Percentiles rank a stretch among this genome's conserved stretches.
phyloP scores from a whole-genome alignment of 2,329 filamentous ascomycete species.

The Sclerotinia minor region DNA sequence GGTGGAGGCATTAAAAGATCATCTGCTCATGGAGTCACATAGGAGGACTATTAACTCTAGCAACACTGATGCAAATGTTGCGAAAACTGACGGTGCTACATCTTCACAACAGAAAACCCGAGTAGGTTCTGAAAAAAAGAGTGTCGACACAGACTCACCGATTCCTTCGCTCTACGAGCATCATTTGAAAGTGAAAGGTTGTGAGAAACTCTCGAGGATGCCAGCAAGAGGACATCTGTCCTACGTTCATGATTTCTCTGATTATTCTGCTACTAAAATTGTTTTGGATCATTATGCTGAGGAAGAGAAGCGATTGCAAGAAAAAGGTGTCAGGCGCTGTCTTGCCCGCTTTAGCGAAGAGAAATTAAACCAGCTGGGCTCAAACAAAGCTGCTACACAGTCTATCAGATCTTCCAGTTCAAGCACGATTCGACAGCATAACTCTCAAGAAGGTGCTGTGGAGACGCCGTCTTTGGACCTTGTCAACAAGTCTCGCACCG shows the following conservation, averaged over 20 bases:
- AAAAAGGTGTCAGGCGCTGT: conserved; percentile 15
- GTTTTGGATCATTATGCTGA: conserved; percentile 35
- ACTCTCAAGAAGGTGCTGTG: neutral
- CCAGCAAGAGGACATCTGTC: conserved; percentile 28
- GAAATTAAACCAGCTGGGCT: neutral
- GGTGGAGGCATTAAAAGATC: conserved; percentile 3
- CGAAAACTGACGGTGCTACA: conserved; percentile 9
- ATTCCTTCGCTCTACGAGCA: neutral
- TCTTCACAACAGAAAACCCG: conserved; percentile 1
- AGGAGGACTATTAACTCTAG: conserved; percentile 2
- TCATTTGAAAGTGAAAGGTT: neutral
- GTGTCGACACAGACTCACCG: neutral
- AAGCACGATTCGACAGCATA: conserved; percentile 12
- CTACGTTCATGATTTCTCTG: conserved; percentile 36
- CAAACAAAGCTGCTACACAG: neutral
- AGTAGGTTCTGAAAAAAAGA: conserved; percentile 2
- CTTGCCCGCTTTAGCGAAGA: neutral
- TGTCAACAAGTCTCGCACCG: neutral
- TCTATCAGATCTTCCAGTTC: conserved; percentile 9
- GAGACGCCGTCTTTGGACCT: neutral
- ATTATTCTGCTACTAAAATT: conserved; percentile 33
- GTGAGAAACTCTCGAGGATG: conserved; percentile 20
- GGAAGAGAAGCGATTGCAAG: conserved; percentile 27
- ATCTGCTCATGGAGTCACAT: neutral
- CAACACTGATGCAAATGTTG: neutral